phyloP scores from a whole-genome alignment of 1,284 basidiomycete genomes.

The Testicularia cyperi region DNA sequence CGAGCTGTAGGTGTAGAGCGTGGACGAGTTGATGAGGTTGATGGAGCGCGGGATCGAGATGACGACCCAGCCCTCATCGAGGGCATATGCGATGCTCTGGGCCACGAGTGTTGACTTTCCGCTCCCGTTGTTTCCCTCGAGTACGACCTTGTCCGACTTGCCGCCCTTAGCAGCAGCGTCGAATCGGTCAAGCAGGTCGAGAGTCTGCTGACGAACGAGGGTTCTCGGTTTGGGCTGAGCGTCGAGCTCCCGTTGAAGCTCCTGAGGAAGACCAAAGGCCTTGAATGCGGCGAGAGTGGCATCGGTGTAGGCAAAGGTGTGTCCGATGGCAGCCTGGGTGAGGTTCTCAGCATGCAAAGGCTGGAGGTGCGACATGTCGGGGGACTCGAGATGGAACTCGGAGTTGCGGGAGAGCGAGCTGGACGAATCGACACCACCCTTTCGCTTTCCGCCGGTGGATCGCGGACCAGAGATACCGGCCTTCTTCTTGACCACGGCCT shows the following conservation, averaged over 20 bases:
- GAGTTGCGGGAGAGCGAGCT: slow-evolving; percentile 30
- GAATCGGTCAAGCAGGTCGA: slow-evolving; percentile 45
- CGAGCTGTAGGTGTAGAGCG: slow-evolving; percentile 73
- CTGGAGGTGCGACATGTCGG: slow-evolving; percentile 46
- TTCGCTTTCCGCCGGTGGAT: slow-evolving; percentile 42
- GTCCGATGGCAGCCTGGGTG: slow-evolving; percentile 18
- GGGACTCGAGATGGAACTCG: slow-evolving; percentile 32
- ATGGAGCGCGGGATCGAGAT: slow-evolving; percentile 83
- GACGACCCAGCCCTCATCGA: slow-evolving; percentile 76
- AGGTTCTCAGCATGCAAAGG: slow-evolving; percentile 40
- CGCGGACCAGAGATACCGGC: slow-evolving; percentile 27
- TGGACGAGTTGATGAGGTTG: slow-evolving; percentile 76
- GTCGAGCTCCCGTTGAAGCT: slow-evolving; percentile 33
- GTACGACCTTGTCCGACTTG: slow-evolving; percentile 17
- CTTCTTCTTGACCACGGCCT: slow-evolving; percentile 48
- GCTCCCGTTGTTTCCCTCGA: slow-evolving; percentile 69
- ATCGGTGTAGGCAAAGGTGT: slow-evolving; percentile 43
- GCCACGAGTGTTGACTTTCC: slow-evolving; percentile 83
- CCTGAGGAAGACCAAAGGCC: slow-evolving; percentile 44
- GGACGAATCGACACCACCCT: slow-evolving; percentile 45
- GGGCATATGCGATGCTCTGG: slow-evolving; percentile 76
- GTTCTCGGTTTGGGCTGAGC: slow-evolving; percentile 39
- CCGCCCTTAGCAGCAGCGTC: slow-evolving; percentile 25
- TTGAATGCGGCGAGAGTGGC: slow-evolving; percentile 36
- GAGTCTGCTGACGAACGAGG: slow-evolving; percentile 42